Evolutionary conservation across 1,139 yeast genomes (phyloP), one percentile per base, ranked within the genome.

Genomic region (Saccharomycopsis hybrid): DNA sequence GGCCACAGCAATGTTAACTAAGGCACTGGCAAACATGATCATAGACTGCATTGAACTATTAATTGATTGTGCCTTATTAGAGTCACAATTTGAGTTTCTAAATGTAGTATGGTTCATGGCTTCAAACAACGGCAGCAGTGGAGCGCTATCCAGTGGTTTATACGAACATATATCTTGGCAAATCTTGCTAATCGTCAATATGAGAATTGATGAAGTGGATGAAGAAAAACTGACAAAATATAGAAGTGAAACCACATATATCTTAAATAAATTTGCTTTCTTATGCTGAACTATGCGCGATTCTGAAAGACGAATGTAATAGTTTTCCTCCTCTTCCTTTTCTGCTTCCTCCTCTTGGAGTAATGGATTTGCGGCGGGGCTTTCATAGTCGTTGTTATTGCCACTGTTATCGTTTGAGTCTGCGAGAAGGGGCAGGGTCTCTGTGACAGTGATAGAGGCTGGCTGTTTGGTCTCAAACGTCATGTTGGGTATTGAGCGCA

Each of bases 1-100:
- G 4, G 64, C 48, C 7, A 61, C 58, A 1, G 62, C 5, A n/a
- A 63, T 56, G 3, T 60, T 52, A 5, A 60, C 52, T 0, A 59
- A 32, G 0, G 67, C 64, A 5, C 48, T 47, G 1, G 57, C 25
- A 2, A 65, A 46, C 24, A 54, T 32, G 5, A 51, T 43, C 44
- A 54, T 33, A 3, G 68, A 60, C 13, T 62, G 60, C 18, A 67
- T 49, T 3, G 50, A 40, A 2, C 64, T 56, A 2, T 60, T 54
- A 25, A 55, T 46, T 29, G 49, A 51, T 50, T 69, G 73, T 1
- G 69, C 70, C 28, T 55, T 51, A 1, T 61, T 47, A 29, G 60
- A 61, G 46, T 61, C 62, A 54, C 71, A 67, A 3, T 46, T 37
- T 11, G 28, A 4, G 18, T 29, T 39, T 18, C 9, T 3, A 28